Conservation (phyloP, 176 grass and related monocot genomes). For the Phoenix roebelenii region DNA sequence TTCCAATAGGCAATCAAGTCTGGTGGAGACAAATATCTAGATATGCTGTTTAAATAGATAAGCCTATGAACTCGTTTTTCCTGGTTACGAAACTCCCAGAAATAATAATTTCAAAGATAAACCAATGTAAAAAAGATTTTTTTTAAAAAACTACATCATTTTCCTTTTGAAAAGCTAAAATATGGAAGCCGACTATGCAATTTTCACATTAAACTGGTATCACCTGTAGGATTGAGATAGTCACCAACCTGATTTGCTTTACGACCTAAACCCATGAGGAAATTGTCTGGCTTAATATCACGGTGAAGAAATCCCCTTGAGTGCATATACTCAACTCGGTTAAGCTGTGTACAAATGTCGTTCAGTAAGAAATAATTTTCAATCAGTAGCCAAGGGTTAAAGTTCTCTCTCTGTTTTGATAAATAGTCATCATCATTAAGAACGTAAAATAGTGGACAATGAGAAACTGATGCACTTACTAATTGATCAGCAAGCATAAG, state of each 20-base stretch:
- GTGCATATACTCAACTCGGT: conserved; percentile 88
- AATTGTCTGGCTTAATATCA: conserved; percentile 93
- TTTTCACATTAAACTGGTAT: too few species aligned
- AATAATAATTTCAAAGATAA: conserved; percentile 4
- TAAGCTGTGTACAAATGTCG: conserved; percentile 30
- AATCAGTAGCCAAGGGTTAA: too few species aligned
- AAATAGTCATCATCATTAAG: background rate
- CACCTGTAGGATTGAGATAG: too few species aligned
- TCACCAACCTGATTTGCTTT: conserved; percentile 79
- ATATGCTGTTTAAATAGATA: too few species aligned
- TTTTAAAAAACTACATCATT: background rate
- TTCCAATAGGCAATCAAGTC: too few species aligned
- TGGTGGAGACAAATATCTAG: too few species aligned
- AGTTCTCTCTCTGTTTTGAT: too few species aligned
- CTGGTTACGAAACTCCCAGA: too few species aligned
- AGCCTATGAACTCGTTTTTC: too few species aligned
- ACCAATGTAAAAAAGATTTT: background rate
- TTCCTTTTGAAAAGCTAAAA: too few species aligned
- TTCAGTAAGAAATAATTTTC: too few species aligned
- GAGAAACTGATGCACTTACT: conserved; percentile 30
- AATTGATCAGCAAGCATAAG: conserved; percentile 98
- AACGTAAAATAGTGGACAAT: background rate
- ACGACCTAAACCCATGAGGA: conserved; percentile 70
- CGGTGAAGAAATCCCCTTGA: conserved; percentile 90
- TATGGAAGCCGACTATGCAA: too few species aligned